Evolutionary conservation across 805 yeast species (phyloP), one percentile per base, ranked within the genome.

Genomic region (Cyberlindnera nakhonratchasimensis): DNA sequence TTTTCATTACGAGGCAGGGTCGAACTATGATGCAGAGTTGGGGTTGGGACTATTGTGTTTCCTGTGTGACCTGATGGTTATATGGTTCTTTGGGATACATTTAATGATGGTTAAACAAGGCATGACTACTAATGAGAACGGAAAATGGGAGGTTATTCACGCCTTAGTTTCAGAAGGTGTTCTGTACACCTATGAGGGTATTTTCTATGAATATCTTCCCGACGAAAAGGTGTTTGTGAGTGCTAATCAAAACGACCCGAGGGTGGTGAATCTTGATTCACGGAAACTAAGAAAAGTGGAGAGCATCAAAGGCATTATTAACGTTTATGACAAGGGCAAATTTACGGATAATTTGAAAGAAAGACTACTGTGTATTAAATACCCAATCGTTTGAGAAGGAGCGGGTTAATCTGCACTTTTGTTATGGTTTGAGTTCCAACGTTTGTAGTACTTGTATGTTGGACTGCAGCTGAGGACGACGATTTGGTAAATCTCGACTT

Each of bases 111-210:
- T 84, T 2, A 72, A 70, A 48, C 68, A 74, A 31, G 95, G 95
- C 0, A 80, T 80, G 58, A 84, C 93, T 11, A 82, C 90, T 4
- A 83, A 82, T 54, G 95, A 86, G 60, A 65, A 75, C 14, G 78
- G 70, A 38, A 86, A 86, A 55, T 86, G 95, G 95, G 74, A 66
- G 16, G 77, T 71, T 4, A 69, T 86, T 12, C 79, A 79, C 41
- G 72, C 74, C 37, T 65, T 78, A 43, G 60, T 76, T 38, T 53
- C 66, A 9, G 66, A 68, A 11, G 71, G 71, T 1, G 56, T 52
- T 22, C 57, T 79, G 3, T 61, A 52, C 21, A 51, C 50, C 16
- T 26, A 31, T 6, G 28, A 39, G 3, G 49, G 43, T 2, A 2
- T 25, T 4, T 53, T 45, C 34, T 53, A 33, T 21, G 62, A 57